Percentiles rank a stretch among this genome's conserved stretches.
These are phyloP conservation scores for Hemileccinum hortonii DNA, from an alignment of 1,284 basidiomycete species.

Conservation along the genomic window DNA sequence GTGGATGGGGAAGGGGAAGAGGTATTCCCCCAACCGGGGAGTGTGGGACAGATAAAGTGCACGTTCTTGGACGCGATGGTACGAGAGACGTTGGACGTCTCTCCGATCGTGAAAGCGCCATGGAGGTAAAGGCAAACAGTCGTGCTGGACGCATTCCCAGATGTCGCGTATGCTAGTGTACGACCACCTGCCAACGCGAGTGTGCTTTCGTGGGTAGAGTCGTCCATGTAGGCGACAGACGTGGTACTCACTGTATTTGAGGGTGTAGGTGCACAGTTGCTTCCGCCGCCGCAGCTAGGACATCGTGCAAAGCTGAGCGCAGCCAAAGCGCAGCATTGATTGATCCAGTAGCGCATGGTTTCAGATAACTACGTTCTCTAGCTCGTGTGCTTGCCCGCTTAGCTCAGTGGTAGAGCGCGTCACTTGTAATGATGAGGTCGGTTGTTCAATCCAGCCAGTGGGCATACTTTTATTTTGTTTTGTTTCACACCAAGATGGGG, in stretches of 20 bases:
- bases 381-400: constrained; percentile 39
- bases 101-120: constrained; percentile 50
- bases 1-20: constrained; percentile 39
- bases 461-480: constrained; percentile 34
- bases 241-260: constrained; percentile 1
- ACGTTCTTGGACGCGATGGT: constrained; percentile 40
- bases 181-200: constrained; percentile 43
- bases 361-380: neutral
- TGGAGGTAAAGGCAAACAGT: constrained; percentile 54
- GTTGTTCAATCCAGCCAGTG: constrained; percentile 56
- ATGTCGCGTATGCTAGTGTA: constrained; percentile 50
- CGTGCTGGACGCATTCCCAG: constrained; percentile 46
- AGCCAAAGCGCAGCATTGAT: too few relatives aligned
- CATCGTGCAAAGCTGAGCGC: too few relatives aligned
- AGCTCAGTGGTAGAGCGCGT: constrained; percentile 61
- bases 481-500: neutral
- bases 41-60: constrained; percentile 49
- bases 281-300: constrained; percentile 2
- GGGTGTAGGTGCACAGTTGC: neutral
- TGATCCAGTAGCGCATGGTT: too few relatives aligned
- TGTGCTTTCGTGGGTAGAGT: constrained; percentile 34
- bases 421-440: constrained; percentile 61
- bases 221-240: constrained; percentile 2
- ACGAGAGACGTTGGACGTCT: constrained; percentile 33
- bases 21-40: constrained; percentile 57